Conservation (phyloP, 805 yeast species). For the Metschnikowia sp. region DNA sequence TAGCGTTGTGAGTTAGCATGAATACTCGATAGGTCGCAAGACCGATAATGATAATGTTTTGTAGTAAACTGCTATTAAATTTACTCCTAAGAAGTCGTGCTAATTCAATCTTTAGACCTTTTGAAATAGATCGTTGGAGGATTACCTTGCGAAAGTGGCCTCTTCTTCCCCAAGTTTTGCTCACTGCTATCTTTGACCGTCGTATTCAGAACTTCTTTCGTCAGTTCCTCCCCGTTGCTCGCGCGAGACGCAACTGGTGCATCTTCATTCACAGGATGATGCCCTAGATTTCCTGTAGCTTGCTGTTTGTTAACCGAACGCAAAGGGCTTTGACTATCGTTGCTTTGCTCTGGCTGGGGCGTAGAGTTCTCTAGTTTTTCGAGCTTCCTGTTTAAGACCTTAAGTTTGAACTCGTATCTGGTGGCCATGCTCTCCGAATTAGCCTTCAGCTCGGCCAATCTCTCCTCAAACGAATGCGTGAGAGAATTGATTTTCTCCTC, state of each 20-base stretch:
- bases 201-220: neutral
- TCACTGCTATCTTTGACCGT: neutral
- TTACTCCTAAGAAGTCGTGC: neutral
- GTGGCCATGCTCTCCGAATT: constrained; percentile 51
- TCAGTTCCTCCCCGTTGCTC: neutral
- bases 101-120: constrained; percentile 4
- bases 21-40: too few relatives aligned
- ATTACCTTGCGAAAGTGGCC: constrained; percentile 1
- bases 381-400: constrained; percentile 52
- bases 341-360: too few relatives aligned
- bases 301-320: too few relatives aligned
- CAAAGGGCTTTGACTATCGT: too few relatives aligned
- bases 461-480: constrained; percentile 21
- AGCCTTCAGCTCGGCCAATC: constrained; percentile 23
- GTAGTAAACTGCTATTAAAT: too few relatives aligned
- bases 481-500: constrained; percentile 22
- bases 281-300: too few relatives aligned
- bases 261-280: neutral
- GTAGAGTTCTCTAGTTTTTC: constrained; percentile 20
- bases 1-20: constrained; percentile 3
- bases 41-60: neutral
- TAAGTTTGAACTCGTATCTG: constrained; percentile 56
- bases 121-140: constrained; percentile 5
- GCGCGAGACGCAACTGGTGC: neutral
- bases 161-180: constrained; percentile 1